phyloP scores from a whole-genome alignment of 176 grass and related monocot genomes.

The Pharus latifolius region DNA sequence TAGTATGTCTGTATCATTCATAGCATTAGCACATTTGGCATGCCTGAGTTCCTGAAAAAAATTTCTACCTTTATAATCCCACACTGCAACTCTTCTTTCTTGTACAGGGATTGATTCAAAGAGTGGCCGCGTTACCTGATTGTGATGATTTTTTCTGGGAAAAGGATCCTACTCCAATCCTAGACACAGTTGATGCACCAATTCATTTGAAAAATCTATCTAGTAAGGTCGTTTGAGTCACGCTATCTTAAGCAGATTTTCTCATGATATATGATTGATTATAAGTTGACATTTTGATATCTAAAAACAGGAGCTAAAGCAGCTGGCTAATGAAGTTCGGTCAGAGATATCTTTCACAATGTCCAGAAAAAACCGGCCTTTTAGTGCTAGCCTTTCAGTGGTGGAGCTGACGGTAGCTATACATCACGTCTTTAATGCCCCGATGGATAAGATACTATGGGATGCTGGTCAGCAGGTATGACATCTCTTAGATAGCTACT shows the following conservation, averaged over 20 bases:
- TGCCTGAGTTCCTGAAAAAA: not conserved
- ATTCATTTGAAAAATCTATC: conserved; percentile 73
- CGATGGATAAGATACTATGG: conserved; percentile 76
- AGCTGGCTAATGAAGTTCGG: conserved; percentile 56
- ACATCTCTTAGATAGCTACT: not conserved
- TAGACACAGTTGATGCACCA: conserved; percentile 59
- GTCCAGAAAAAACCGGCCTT: conserved; percentile 39
- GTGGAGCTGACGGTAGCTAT: conserved; percentile 60
- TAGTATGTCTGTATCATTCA: not conserved
- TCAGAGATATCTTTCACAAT: conserved; percentile 68
- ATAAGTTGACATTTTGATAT: not conserved
- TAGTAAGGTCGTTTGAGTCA: conserved; percentile 34
- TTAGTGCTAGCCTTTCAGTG: conserved; percentile 30
- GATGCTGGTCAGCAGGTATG: conserved; percentile 69
- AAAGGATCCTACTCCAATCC: conserved; percentile 60
- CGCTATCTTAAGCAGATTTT: not conserved
- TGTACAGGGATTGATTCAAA: conserved; percentile 25
- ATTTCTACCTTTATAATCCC: not conserved
- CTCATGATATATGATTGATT: not conserved
- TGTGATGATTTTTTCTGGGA: conserved; percentile 68
- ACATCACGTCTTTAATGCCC: conserved; percentile 71
- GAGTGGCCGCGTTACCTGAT: conserved; percentile 35
- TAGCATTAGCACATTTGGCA: not conserved
- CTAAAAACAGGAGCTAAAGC: conserved; percentile 52
- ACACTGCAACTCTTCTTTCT: not conserved